Percentiles rank a stretch among this genome's conserved stretches.
Conservation (phyloP, 495 filamentous ascomycete species). For the Daldinia loculata region DNA sequence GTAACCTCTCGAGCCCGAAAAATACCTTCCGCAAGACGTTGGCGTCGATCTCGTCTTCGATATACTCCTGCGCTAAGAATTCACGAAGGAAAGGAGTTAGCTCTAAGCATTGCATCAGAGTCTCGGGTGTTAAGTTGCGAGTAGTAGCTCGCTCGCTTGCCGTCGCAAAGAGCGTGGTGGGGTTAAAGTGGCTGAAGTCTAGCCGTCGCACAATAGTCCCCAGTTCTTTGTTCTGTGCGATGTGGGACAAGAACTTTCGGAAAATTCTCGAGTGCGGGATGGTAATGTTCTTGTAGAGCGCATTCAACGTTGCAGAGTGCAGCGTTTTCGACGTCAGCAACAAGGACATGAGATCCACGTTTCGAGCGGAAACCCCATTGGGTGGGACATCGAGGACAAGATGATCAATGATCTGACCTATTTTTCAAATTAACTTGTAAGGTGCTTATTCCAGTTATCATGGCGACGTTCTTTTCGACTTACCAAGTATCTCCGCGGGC, state of each 20-base stretch:
- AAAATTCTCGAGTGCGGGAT: slow-evolving; percentile 89
- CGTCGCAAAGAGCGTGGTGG: slow-evolving; percentile 79
- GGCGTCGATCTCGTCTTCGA: slow-evolving; percentile 78
- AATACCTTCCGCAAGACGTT: slow-evolving; percentile 78
- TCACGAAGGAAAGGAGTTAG: slow-evolving; percentile 81
- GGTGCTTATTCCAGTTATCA: slow-evolving; percentile 18
- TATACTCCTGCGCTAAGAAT: slow-evolving; percentile 82
- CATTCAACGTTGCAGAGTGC: slow-evolving; percentile 77
- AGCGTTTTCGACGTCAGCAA: slow-evolving; percentile 78
- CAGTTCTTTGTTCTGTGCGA: slow-evolving; percentile 72
- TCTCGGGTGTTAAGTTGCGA: slow-evolving; percentile 80
- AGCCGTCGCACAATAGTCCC: slow-evolving; percentile 82
- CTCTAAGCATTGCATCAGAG: slow-evolving; percentile 77
- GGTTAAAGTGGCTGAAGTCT: slow-evolving; percentile 91
- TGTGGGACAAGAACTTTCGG: slow-evolving; percentile 80
- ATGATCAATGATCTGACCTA: slow-evolving; percentile 76
- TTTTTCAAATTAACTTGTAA: slow-evolving; percentile 26
- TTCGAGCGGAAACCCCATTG: slow-evolving; percentile 79
- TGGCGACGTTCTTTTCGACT: slow-evolving; percentile 46
- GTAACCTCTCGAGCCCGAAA: slow-evolving; percentile 72
- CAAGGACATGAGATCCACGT: slow-evolving; percentile 82
- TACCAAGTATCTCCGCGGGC: slow-evolving; percentile 77
- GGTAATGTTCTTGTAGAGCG: slow-evolving; percentile 83
- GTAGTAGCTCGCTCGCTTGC: slow-evolving; percentile 82
- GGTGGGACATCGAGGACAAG: slow-evolving; percentile 79